A percentile compares a stretch with the other conserved stretches of the same genome.
Conservation (phyloP, 148 eudicot genomes). For the Chenopodium berlandieri region DNA sequence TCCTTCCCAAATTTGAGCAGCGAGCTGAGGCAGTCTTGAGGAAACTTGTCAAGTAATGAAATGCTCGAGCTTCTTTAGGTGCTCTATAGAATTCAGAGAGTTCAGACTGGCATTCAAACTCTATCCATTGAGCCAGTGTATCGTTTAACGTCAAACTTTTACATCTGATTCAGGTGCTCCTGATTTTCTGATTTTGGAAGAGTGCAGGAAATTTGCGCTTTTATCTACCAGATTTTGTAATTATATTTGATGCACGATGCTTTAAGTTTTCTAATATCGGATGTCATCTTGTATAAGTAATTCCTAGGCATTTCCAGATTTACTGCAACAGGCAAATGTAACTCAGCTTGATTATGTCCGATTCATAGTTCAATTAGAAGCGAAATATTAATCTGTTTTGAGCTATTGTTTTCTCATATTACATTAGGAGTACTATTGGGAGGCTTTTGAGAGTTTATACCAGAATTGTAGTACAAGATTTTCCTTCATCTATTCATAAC, state of each 20-base stretch:
- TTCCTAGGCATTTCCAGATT: no score
- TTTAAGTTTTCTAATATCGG: neutral
- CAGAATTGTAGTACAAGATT: no score
- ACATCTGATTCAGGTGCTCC: slow-evolving; percentile 5
- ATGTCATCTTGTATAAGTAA: neutral
- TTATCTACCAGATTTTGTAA: neutral
- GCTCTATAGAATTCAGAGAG: neutral
- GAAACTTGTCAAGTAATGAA: slow-evolving; percentile 48
- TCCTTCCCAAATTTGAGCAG: slow-evolving; percentile 85
- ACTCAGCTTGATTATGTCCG: no score
- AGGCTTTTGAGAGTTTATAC: no score
- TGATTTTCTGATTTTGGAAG: neutral
- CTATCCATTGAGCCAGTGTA: neutral
- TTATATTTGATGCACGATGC: neutral
- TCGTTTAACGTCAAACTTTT: neutral
- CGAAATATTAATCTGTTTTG: no score
- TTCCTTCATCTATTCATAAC: no score
- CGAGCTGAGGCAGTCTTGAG: slow-evolving; percentile 86
- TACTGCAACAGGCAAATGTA: no score
- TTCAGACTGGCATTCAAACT: slow-evolving; percentile 1
- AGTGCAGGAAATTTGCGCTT: neutral
- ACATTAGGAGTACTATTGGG: no score
- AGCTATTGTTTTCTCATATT: no score
- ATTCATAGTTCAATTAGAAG: no score
- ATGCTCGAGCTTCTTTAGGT: slow-evolving; percentile 1